Conservation (phyloP, 768 basidiomycete species). For the Boletales sp. region DNA sequence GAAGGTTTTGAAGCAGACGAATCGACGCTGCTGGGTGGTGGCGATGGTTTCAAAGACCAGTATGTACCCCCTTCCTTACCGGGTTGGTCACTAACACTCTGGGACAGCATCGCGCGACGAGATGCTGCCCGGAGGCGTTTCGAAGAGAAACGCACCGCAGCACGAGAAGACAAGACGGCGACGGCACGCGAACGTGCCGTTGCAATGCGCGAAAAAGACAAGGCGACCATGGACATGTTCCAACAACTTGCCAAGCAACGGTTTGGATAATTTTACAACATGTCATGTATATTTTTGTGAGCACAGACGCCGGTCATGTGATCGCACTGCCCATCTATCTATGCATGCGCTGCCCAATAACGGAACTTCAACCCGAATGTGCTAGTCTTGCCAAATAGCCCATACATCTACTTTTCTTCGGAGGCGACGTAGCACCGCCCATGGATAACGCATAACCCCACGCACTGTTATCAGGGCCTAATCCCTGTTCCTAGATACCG, state of each 20-base stretch:
- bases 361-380: not conserved
- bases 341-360: not conserved
- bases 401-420: not conserved
- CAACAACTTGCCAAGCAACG: constrained; percentile 85
- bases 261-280: constrained; percentile 54
- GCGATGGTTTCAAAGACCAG: constrained; percentile 79
- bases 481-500: constrained; percentile 17
- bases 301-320: constrained; percentile 5
- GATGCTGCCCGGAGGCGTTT: constrained; percentile 68
- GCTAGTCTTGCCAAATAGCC: not conserved
- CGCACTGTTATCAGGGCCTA: constrained; percentile 39
- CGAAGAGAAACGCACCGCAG: constrained; percentile 44
- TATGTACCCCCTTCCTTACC: constrained; percentile 32
- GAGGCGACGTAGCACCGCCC: not conserved
- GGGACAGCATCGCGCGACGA: constrained; percentile 61
- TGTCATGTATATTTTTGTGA: constrained; percentile 11
- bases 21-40: constrained; percentile 74
- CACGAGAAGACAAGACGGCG: constrained; percentile 47
- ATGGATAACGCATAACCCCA: constrained; percentile 25
- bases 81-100: constrained; percentile 4
- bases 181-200: constrained; percentile 57
- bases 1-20: constrained; percentile 80
- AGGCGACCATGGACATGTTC: constrained; percentile 96
- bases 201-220: constrained; percentile 74
- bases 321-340: not conserved